Evolutionary conservation across 2,329 filamentous ascomycete genomes (phyloP).

Genomic region (Curvularia eragrostidis): DNA sequence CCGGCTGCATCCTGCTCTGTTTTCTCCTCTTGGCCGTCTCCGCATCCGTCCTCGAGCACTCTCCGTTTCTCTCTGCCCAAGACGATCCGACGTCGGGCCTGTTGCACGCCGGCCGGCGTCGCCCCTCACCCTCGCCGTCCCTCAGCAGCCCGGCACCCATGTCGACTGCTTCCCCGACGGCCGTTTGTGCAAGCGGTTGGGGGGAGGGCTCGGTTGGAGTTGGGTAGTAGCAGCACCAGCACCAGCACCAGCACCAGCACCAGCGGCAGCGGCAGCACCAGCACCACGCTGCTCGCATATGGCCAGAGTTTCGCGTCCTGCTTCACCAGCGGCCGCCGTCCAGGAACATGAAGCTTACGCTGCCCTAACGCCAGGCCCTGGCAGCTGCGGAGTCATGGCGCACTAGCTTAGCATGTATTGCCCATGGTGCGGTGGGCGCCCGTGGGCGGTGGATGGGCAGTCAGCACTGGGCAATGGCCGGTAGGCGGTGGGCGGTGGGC

Average conservation of each 20-base stretch:
- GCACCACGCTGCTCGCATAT: conserved; percentile 18
- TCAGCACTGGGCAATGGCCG: too few relatives aligned
- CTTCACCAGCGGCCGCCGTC: conserved; percentile 34
- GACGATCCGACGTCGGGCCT: conserved; percentile 26
- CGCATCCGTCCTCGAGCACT: conserved; percentile 21
- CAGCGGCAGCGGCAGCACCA: conserved; percentile 3
- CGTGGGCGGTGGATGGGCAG: conserved; percentile 17
- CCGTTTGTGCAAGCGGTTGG: conserved; percentile 21
- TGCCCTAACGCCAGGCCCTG: conserved; percentile 26
- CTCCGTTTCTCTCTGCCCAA: background rate
- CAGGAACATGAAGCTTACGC: conserved; percentile 42
- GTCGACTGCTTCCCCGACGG: conserved; percentile 13
- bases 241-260: conserved; percentile 1
- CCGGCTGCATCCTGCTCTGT: conserved; percentile 20
- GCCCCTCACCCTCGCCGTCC: conserved; percentile 14
- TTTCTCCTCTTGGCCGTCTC: conserved; percentile 25
- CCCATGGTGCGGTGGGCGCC: conserved; percentile 35
- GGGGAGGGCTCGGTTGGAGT: background rate
- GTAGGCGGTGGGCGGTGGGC: background rate
- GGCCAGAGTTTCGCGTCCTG: conserved; percentile 30
- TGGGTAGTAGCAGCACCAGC: background rate
- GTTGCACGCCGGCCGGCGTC: background rate
- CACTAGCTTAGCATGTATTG: conserved; percentile 25
- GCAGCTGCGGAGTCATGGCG: conserved; percentile 29
- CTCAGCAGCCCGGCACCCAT: conserved; percentile 3